These are phyloP conservation scores for Blastobotrys petasosporus DNA, from an alignment of 1,139 yeast species.

Conservation along the genomic window DNA sequence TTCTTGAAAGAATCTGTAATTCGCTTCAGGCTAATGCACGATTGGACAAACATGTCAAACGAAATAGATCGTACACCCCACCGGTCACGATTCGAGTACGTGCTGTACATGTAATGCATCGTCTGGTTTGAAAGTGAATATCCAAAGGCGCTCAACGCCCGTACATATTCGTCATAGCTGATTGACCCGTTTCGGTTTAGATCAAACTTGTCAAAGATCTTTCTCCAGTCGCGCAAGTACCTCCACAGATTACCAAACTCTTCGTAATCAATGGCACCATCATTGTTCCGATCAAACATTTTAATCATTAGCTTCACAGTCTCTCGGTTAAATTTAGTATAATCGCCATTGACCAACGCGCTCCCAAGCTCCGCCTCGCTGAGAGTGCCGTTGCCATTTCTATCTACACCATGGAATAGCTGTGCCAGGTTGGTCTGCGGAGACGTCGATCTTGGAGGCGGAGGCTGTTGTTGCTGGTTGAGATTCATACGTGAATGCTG, in stretches of 20 bases:
- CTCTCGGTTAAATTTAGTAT: conserved; percentile 56
- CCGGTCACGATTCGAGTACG: conserved; percentile 44
- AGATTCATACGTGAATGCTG: too few relatives aligned
- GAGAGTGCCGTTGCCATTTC: conserved; percentile 45
- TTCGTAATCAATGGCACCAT: conserved; percentile 49
- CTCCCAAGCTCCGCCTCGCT: conserved; percentile 54
- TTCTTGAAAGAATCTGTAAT: conserved; percentile 75
- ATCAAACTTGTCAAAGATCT: conserved; percentile 60
- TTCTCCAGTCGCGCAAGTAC: conserved; percentile 65
- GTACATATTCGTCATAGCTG: conserved; percentile 60
- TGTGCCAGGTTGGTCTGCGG: conserved; percentile 25
- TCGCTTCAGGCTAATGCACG: conserved; percentile 68
- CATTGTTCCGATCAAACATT: conserved; percentile 50
- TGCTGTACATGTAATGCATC: conserved; percentile 55
- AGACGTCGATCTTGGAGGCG: conserved; percentile 8
- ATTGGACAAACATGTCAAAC: conserved; percentile 78
- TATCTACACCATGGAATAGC: conserved; percentile 28
- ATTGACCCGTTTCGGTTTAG: conserved; percentile 55
- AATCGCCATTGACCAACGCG: conserved; percentile 56
- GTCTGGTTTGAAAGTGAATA: conserved; percentile 59
- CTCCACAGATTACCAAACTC: conserved; percentile 72
- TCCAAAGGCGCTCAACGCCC: conserved; percentile 64
- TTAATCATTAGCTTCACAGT: conserved; percentile 62
- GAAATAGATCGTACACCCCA: conserved; percentile 54
- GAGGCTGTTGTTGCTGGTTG: conserved; percentile 1